Evolutionary conservation across 2,329 filamentous ascomycete species (phyloP).

Genomic region (Penicillium verrucosum): DNA sequence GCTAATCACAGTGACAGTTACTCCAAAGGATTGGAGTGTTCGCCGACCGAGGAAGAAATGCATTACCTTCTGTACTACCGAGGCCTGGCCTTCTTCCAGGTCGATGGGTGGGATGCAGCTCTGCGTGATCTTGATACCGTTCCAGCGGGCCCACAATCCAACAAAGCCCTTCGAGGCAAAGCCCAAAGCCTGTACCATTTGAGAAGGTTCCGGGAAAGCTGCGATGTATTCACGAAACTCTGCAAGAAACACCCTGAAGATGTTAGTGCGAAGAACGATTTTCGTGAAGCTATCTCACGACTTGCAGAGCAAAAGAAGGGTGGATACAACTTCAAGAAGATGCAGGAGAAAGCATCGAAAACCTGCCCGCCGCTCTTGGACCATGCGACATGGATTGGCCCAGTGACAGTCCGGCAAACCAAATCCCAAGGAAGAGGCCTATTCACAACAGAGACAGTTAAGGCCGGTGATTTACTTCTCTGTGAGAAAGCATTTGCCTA

Average conservation of each 20-base stretch:
- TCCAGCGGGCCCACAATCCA: conserved; percentile 17
- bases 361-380: not conserved
- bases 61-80: conserved; percentile 35
- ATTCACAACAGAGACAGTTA: conserved; percentile 49
- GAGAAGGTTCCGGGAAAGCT: conserved; percentile 35
- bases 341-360: conserved; percentile 30
- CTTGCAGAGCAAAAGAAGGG: conserved; percentile 18
- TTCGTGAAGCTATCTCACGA: conserved; percentile 27
- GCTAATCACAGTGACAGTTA: conserved; percentile 32
- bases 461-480: conserved; percentile 51
- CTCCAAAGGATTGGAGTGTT: conserved; percentile 34
- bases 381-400: conserved; percentile 45
- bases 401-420: conserved; percentile 43
- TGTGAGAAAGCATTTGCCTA: conserved; percentile 57
- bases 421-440: conserved; percentile 48
- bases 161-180: conserved; percentile 47
- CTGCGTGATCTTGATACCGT: conserved; percentile 29
- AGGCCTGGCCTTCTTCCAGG: conserved; percentile 31
- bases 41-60: conserved; percentile 38
- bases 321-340: conserved; percentile 19
- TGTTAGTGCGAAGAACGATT: conserved; percentile 25
- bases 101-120: conserved; percentile 32
- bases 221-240: conserved; percentile 36
- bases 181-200: conserved; percentile 47
- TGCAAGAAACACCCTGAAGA: conserved; percentile 35